Conservation (phyloP, 2,329 filamentous ascomycete species). For the Teratosphaeria nubilosa region DNA sequence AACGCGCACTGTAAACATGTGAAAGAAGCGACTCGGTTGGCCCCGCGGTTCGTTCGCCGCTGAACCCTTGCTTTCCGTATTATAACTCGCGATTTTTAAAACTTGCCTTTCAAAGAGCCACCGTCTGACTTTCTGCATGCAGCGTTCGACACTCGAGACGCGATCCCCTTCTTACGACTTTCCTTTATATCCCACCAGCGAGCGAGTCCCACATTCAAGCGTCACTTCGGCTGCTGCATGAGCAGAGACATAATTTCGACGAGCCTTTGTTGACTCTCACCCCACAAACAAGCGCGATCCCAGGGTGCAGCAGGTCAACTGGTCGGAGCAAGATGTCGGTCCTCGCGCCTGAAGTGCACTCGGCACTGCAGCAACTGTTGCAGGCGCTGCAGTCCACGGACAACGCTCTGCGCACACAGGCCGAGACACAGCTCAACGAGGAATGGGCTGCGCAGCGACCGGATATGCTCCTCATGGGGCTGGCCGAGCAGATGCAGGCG, state of each 20-base stretch:
- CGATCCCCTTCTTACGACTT: background rate
- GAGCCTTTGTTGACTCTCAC: background rate
- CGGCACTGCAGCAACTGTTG: conserved; percentile 76
- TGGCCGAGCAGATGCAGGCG: conserved; percentile 84
- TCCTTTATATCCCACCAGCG: background rate
- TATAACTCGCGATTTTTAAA: background rate
- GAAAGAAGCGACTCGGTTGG: background rate
- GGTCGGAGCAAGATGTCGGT: conserved; percentile 45
- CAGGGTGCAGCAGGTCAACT: background rate
- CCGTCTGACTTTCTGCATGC: background rate
- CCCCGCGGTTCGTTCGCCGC: background rate
- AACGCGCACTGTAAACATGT: background rate
- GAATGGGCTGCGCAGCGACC: conserved; percentile 79
- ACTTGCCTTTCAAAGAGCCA: background rate
- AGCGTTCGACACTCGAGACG: background rate
- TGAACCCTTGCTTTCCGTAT: background rate
- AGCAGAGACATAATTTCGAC: background rate
- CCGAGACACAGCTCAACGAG: conserved; percentile 81
- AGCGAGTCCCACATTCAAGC: background rate
- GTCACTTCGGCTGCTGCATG: background rate
- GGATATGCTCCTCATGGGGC: conserved; percentile 82
- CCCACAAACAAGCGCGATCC: background rate
- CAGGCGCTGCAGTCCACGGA: conserved; percentile 82
- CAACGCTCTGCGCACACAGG: conserved; percentile 73
- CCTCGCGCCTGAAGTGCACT: conserved; percentile 72